These are phyloP conservation scores for Saksenaea vasiformis DNA, from an alignment of 371 early-diverging fungal species.

Conservation along the genomic window DNA sequence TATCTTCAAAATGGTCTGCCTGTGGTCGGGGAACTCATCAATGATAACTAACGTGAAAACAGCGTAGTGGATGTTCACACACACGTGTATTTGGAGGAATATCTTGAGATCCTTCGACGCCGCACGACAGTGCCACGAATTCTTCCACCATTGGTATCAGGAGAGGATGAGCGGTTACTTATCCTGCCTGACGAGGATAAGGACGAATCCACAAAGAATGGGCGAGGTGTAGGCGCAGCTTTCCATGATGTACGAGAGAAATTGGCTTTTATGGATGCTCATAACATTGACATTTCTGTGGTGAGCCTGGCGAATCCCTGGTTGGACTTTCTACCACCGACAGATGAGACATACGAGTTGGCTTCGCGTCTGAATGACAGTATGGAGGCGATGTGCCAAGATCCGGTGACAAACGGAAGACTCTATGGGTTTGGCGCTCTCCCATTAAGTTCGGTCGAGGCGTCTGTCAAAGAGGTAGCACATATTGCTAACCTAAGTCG, in stretches of 20 bases:
- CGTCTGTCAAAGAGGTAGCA: slow-evolving; percentile 25
- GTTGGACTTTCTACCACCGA: slow-evolving; percentile 24
- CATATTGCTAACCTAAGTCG: slow-evolving; percentile 21
- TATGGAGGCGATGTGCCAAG: slow-evolving; percentile 25
- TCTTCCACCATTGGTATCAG: slow-evolving; percentile 17
- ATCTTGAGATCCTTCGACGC: slow-evolving; percentile 21
- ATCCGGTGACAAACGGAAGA: slow-evolving; percentile 11
- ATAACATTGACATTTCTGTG: slow-evolving; percentile 22
- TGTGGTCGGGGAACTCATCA: background rate
- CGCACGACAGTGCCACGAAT: slow-evolving; percentile 15
- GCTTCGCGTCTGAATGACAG: slow-evolving; percentile 30
- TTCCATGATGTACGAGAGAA: slow-evolving; percentile 23
- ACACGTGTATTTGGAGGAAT: slow-evolving; percentile 22
- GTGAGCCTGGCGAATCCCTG: slow-evolving; percentile 26
- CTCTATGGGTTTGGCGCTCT: slow-evolving; percentile 40
- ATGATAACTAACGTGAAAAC: background rate
- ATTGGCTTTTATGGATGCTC: slow-evolving; percentile 23
- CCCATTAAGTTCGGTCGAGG: slow-evolving; percentile 26
- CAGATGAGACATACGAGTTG: slow-evolving; percentile 14
- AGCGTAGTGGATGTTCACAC: slow-evolving; percentile 23
- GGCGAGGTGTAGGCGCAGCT: slow-evolving; percentile 20
- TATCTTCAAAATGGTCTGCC: background rate
- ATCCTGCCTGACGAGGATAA: slow-evolving; percentile 23
- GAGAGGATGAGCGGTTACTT: slow-evolving; percentile 21
- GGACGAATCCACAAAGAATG: slow-evolving; percentile 17